phyloP scores from a whole-genome alignment of 345 rosid genomes.

The Eucalyptus erythrocorys region DNA sequence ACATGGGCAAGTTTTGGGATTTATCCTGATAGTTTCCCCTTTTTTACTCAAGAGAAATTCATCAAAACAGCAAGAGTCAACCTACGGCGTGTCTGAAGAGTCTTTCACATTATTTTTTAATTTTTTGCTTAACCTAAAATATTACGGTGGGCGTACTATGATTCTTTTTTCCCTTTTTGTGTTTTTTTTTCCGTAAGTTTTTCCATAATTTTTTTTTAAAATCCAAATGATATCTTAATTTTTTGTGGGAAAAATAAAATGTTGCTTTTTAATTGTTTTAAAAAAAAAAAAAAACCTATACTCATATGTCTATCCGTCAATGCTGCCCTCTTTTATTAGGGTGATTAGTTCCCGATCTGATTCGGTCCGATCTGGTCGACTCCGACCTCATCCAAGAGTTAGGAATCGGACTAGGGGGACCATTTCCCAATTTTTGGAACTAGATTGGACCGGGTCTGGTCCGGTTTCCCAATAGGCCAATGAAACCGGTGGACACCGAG shows the following conservation, averaged over 20 bases:
- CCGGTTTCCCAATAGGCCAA: too few relatives aligned
- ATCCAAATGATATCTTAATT: neutral
- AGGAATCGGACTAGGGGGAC: too few relatives aligned
- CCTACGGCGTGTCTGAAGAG: neutral
- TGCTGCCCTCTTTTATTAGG: neutral
- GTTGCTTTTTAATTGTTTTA: neutral
- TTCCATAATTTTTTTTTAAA: neutral
- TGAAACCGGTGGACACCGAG: too few relatives aligned
- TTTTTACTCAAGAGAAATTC: neutral
- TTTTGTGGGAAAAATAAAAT: neutral
- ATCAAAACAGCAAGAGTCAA: neutral
- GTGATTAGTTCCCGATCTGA: rapidly evolving
- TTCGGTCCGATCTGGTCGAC: rapidly evolving
- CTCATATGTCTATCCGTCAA: rapidly evolving
- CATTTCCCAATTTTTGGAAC: too few relatives aligned
- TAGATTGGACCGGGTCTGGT: rapidly evolving
- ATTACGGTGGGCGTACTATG: neutral
- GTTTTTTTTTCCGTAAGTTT: neutral
- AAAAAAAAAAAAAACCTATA: neutral
- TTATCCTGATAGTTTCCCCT: neutral
- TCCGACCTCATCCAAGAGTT: too few relatives aligned
- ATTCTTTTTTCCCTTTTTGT: neutral
- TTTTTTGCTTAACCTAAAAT: neutral
- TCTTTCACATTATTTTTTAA: neutral
- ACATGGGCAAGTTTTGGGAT: neutral